Base-by-base conservation (phyloP, 495 filamentous ascomycete genomes). In the Hypoxylon fuscum region DNA sequence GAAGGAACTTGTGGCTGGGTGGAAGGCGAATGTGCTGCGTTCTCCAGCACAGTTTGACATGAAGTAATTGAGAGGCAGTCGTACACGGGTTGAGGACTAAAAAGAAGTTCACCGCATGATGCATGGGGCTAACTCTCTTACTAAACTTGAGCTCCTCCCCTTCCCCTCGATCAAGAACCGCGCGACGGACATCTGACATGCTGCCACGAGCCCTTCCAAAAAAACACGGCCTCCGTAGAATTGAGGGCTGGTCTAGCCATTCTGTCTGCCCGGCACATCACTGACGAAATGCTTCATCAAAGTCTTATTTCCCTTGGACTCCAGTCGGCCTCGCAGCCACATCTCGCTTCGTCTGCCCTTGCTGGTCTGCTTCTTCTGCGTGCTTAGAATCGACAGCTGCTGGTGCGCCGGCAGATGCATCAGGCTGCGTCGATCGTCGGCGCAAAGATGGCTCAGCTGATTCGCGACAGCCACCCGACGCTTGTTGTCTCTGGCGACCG, bases 271-370 rank as follows among this genome's bases (percentile, higher is more conserved):
- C 7, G 47, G 47, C 47, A 52, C 27, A 34, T 64, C 60, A 22
- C 21, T 45, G 8, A 51, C 41, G 35, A 64, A 57, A 34, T 57
- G 34, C 17, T 52, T 45, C 60, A 45, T 56, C 34, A 55, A 15
- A 9, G 48, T 66, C 34, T 50, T 45, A n/a, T 66, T 59, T 3
- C 50, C 55, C 23, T 55, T 29, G 18, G 43, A 43, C 22, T 60
- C 55, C 6, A 66, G 15, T 12, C 62, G 42, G 7, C 15, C 46
- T 18, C 43, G 21, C 15, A 50, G 12, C 31, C 62, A 37, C 20
- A 11, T 2, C 43, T 66, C 49, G 22, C 42, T 52, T 2, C 62
- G 47, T 38, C 38, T 23, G 14, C 35, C 49, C 12, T 47, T 35
- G 12, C 12, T 10, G 5, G 12, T 3, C 32, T 35, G 32, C 12